Percentiles rank a stretch among this genome's conserved stretches.
These are phyloP conservation scores for Globisporangium ultimum DNA, from an alignment of 352 stramenopile genomes.

Conservation along the genomic window DNA sequence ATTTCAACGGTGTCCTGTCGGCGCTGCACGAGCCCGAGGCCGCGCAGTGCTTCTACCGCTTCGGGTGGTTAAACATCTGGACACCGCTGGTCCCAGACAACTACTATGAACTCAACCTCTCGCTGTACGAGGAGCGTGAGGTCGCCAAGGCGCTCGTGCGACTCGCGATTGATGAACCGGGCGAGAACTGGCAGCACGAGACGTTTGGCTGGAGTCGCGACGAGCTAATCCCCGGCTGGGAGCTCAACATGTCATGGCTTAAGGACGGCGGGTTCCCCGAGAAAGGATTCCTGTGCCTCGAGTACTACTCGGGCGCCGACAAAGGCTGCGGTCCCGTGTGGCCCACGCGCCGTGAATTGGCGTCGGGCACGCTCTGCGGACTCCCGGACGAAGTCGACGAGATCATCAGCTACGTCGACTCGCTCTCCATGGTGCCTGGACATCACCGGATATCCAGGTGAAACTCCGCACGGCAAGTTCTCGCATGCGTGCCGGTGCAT, in stretches of 20 bases:
- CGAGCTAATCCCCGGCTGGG: conserved; percentile 77
- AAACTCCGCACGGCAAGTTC: no score
- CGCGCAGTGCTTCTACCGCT: conserved; percentile 52
- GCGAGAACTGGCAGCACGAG: conserved; percentile 78
- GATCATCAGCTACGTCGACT: conserved; percentile 55
- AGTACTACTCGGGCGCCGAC: conserved; percentile 78
- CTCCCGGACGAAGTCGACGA: conserved; percentile 45
- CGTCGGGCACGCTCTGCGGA: conserved; percentile 43
- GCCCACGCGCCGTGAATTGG: conserved; percentile 56
- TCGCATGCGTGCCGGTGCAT: no score
- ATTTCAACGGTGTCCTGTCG: conserved; percentile 61
- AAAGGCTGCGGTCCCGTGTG: conserved; percentile 70
- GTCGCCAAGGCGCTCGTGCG: conserved; percentile 68
- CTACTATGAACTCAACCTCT: conserved; percentile 72
- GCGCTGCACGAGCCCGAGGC: conserved; percentile 55
- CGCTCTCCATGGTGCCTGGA: conserved; percentile 30
- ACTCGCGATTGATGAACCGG: conserved; percentile 75
- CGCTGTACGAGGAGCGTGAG: conserved; percentile 72
- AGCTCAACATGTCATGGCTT: conserved; percentile 79
- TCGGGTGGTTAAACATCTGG: conserved; percentile 76
- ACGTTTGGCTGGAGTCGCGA: conserved; percentile 75
- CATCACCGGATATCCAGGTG: neutral
- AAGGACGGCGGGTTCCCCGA: conserved; percentile 77
- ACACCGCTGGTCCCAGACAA: conserved; percentile 64
- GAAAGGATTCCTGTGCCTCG: conserved; percentile 68